Evolutionary conservation across 2,329 filamentous ascomycete genomes (phyloP).

Genomic region (Thielaviopsis cerberus): DNA sequence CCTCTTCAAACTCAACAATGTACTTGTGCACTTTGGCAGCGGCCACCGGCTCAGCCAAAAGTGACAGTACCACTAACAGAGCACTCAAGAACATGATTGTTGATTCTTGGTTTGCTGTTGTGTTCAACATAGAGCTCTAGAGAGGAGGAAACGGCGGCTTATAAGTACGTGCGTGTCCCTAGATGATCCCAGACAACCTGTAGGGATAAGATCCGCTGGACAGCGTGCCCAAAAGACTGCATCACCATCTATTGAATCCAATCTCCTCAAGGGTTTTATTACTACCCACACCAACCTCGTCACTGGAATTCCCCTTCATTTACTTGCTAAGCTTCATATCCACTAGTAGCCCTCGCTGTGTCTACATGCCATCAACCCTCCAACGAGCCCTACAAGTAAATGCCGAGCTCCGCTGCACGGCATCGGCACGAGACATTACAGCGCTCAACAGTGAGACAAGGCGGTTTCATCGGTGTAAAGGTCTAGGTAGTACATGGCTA

Average conservation of each 20-base stretch:
- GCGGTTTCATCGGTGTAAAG: neutral
- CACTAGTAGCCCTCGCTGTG: neutral
- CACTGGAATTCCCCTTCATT: too few species aligned
- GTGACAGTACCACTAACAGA: neutral
- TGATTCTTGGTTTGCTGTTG: neutral
- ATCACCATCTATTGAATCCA: too few species aligned
- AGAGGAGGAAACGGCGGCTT: neutral
- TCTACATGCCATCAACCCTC: too few species aligned
- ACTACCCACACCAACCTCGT: too few species aligned
- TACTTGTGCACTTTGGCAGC: conserved; percentile 1
- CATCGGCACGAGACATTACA: neutral
- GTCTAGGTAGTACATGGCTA: neutral
- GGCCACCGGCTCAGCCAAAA: neutral
- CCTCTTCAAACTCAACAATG: conserved; percentile 6
- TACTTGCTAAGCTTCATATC: too few species aligned
- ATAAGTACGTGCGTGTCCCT: neutral
- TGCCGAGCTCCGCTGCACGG: neutral
- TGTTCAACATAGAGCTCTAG: neutral
- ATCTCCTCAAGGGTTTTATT: too few species aligned
- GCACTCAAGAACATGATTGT: neutral
- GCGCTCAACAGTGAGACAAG: neutral
- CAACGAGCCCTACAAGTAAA: too few species aligned
- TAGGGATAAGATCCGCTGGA: neutral
- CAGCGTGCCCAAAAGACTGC: neutral
- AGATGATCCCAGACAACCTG: neutral